Evolutionary conservation across 352 stramenopile genomes (phyloP), one percentile per base, ranked within the genome.

Genomic region (Phytopythium montanum): DNA sequence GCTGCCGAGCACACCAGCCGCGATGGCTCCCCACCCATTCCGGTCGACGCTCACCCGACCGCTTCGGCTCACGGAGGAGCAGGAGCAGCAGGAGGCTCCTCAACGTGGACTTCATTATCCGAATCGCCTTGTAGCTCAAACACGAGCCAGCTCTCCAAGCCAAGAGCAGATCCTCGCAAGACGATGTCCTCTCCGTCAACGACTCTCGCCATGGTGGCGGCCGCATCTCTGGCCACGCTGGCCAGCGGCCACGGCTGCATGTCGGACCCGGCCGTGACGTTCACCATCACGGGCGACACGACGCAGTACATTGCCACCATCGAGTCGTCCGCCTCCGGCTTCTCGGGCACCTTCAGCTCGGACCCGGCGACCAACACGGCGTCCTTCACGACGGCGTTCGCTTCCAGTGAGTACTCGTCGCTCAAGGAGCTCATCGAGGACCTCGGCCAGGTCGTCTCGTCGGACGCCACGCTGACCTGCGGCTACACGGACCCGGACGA

Each of bases 251-350:
- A 73, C 53, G 66, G 66, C 8, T 73, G 70, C 51, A 50, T 73
- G 66, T 67, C 63, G 12, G 56, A 59, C 2, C 66, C 66, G 10
- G 54, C 60, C 14, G 59, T 68, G 23, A 68, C 54, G 18, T 73
- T 73, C 65, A 63, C 65, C 19, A 66, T 56, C 19, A 65, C 60
- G 2, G 67, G 53, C 4, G 66, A 72, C 62, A 66, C 57, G 45
- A 72, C 66, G 34, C 62, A 69, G 38, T 72, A 62, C 66, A 69
- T 64, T 28, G 66, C 58, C 21, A 70, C 62, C 21, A 73, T 73
- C 45, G 66, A 73, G 49, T 61, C 62, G n/a, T 67, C 62, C 14
- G 62, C 66, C 6, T 73, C 66, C 13, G 61, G 61, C 39, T 65
- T 72, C 46, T 64, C 55, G 33, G 66, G 62, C 23, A 62, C 54